Base-by-base conservation (phyloP, 2,329 filamentous ascomycete genomes). In the Hypoxylon rubiginosum region DNA sequence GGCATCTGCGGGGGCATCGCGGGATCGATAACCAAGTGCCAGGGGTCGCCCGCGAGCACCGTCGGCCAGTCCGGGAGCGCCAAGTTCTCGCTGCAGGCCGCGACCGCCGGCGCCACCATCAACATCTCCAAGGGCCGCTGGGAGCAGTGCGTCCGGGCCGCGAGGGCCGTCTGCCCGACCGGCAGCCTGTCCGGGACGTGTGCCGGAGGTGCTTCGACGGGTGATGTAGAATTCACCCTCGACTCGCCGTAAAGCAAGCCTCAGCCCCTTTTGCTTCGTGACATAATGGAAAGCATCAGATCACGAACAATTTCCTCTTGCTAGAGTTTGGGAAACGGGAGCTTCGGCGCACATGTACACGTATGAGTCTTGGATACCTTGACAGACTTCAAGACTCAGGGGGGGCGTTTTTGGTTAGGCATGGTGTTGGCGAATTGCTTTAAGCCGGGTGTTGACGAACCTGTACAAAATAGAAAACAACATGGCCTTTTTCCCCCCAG, bases 111-210 rank as follows among this genome's bases (percentile, higher is more conserved):
- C 9, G 80, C 82, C 21, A 84, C 81, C 15, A 86, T 88, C 74
- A 84, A 83, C 76, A 80, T 88, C 65, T 81, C 80, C 50, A 87
- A 86, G 77, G 80, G 79, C 19, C 77, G 81, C 24, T 86, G 85
- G 85, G 83, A 87, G 75, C 78, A 81, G 54, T 88, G 86, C 72
- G 81, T 87, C 55, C 80, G 83, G 43, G 85, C 86, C 15, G 86
- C 85, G 52, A 75, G 82, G 60, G 81, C 83, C 62, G 80, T 81
- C 49, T 86, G 84, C 72, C 84, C 83, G 19, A 83, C 81, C 7
- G 84, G 84, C 17, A 84, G 81, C 64, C 78, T 85, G 72, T 77
- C 74, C 41, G 82, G 77, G 26, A 81, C 80, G 1, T 87, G 84
- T 73, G 72, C 79, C 5, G 84, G 84, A 13, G 84, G 83, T 4